These are phyloP conservation scores for Saturnispora serradocipensis DNA, from an alignment of 805 yeast genomes.

Conservation along the genomic window DNA sequence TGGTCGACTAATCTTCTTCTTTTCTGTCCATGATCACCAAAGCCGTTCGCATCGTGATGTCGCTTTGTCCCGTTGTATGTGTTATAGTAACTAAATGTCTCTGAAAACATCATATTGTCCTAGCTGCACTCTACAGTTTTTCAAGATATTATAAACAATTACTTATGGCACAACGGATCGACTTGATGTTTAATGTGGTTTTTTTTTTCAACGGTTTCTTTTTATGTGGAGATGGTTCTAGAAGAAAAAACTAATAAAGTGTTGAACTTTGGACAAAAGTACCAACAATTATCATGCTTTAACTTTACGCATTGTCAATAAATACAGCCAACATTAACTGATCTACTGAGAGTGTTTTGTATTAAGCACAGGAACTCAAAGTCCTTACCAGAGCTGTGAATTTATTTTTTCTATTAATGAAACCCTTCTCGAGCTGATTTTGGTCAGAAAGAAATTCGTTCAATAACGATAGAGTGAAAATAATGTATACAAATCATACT, in stretches of 20 bases:
- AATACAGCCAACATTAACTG: background rate
- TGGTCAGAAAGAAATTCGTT: too few relatives aligned
- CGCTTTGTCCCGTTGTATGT: slow-evolving; percentile 8
- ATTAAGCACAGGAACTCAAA: too few relatives aligned
- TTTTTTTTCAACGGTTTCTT: background rate
- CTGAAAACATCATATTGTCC: slow-evolving; percentile 2
- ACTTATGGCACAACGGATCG: background rate
- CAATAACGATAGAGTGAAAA: too few relatives aligned
- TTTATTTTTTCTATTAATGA: too few relatives aligned
- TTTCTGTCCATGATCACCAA: background rate
- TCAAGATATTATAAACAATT: too few relatives aligned
- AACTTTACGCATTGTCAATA: background rate
- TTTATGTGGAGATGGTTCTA: background rate
- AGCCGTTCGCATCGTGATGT: slow-evolving; percentile 1
- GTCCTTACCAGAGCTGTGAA: too few relatives aligned
- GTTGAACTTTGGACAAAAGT: background rate
- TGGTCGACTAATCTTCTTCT: slow-evolving; percentile 4
- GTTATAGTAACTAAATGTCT: slow-evolving; percentile 6
- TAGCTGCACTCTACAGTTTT: background rate
- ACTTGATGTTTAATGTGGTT: background rate
- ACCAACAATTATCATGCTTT: background rate
- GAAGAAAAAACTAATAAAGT: background rate
- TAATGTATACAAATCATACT: too few relatives aligned
- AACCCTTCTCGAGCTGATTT: too few relatives aligned
- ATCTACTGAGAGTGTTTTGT: background rate